Evolutionary conservation across 352 stramenopile genomes (phyloP).

Genomic region (Pythium aphanidermatum): DNA sequence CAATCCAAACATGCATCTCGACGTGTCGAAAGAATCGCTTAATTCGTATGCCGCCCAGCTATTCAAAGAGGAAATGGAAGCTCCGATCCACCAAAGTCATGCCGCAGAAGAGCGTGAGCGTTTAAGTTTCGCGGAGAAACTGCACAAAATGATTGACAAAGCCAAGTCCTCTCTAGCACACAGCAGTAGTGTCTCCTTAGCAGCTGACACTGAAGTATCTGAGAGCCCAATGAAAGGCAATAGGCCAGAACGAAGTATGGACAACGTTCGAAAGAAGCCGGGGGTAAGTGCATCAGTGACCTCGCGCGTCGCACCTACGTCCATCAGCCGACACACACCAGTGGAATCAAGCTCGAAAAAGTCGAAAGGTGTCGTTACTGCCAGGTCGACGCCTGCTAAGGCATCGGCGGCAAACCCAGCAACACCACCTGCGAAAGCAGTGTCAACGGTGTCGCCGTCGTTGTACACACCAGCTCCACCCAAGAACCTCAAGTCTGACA

Average conservation of each 20-base stretch:
- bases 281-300: background rate
- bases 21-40: constrained; percentile 44
- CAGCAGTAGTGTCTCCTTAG: constrained; percentile 4
- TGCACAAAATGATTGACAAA: constrained; percentile 87
- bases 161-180: constrained; percentile 55
- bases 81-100: background rate
- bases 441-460: background rate
- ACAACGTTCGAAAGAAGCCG: constrained; percentile 6
- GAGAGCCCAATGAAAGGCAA: constrained; percentile 2
- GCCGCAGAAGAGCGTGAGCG: constrained; percentile 37
- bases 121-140: constrained; percentile 77
- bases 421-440: background rate
- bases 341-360: no score
- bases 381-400: background rate
- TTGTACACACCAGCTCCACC: background rate
- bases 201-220: background rate
- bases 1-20: constrained; percentile 4
- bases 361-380: no score
- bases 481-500: background rate
- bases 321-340: no score
- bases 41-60: constrained; percentile 62
- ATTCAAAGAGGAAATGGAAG: constrained; percentile 42
- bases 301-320: constrained; percentile 8
- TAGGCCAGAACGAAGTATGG: background rate
- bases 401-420: background rate